These are phyloP conservation scores for Populus hybrid DNA, from an alignment of 441 rosid species.

Conservation along the genomic window DNA sequence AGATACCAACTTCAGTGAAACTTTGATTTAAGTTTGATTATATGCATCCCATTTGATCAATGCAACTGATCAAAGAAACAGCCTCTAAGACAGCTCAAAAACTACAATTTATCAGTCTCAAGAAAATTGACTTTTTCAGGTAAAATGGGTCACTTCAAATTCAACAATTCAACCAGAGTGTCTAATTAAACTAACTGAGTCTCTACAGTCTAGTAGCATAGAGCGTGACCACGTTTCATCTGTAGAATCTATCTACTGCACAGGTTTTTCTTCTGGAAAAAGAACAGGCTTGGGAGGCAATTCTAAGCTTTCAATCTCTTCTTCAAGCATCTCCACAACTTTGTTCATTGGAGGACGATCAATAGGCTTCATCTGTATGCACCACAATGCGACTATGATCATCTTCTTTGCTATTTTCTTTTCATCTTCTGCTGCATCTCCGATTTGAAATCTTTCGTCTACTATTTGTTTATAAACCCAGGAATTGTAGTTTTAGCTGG, in stretches of 20 bases:
- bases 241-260: background rate
- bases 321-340: constrained; percentile 19
- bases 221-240: no score
- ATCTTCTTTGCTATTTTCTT: constrained; percentile 12
- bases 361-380: constrained; percentile 20
- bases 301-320: background rate
- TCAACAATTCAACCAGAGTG: no score
- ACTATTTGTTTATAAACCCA: constrained; percentile 12
- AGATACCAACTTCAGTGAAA: constrained; percentile 22
- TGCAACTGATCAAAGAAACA: constrained; percentile 2
- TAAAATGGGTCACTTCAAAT: no score
- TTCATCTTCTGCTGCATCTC: constrained; percentile 10
- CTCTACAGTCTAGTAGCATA: no score
- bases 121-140: no score
- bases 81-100: background rate
- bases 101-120: background rate
- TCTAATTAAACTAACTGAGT: no score
- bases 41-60: constrained; percentile 7
- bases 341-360: constrained; percentile 17
- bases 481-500: constrained; percentile 5
- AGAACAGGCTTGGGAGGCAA: constrained; percentile 17
- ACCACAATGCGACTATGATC: constrained; percentile 22
- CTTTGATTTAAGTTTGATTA: constrained; percentile 20
- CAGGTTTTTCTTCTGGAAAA: background rate
- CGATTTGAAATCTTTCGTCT: background rate